Percentiles rank a stretch among this genome's conserved stretches.
Conservation (phyloP, 2,329 filamentous ascomycete species). For the Penicillium sp. region DNA sequence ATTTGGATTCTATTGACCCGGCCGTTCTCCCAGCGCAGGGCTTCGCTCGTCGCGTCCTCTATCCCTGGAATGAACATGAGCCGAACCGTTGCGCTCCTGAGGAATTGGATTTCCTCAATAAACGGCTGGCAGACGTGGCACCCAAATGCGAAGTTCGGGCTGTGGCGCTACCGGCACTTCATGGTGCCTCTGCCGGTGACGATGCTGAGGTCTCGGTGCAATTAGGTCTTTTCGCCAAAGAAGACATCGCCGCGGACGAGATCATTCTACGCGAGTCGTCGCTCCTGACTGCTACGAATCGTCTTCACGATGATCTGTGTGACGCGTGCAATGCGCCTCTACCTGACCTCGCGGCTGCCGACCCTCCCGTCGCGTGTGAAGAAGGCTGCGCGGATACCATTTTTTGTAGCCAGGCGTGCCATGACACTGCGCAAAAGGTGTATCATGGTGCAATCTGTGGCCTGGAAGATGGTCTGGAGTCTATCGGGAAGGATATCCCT, state of each 20-base stretch:
- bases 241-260: slow-evolving; percentile 75
- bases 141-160: slow-evolving; percentile 79
- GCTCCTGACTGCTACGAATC: slow-evolving; percentile 83
- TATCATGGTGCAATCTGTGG: slow-evolving; percentile 63
- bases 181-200: slow-evolving; percentile 32
- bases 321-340: slow-evolving; percentile 82
- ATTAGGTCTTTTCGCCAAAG: slow-evolving; percentile 84
- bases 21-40: slow-evolving; percentile 39
- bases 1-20: slow-evolving; percentile 27
- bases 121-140: slow-evolving; percentile 65
- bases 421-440: slow-evolving; percentile 52
- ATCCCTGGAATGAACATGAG: slow-evolving; percentile 64
- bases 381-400: slow-evolving; percentile 57
- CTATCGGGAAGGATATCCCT: slow-evolving; percentile 59
- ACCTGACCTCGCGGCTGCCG: slow-evolving; percentile 53
- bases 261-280: slow-evolving; percentile 79
- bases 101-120: slow-evolving; percentile 68
- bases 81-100: slow-evolving; percentile 57
- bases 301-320: slow-evolving; percentile 81
- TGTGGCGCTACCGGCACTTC: slow-evolving; percentile 71
- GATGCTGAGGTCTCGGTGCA: slow-evolving; percentile 59
- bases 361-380: slow-evolving; percentile 49
- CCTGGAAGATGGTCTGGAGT: slow-evolving; percentile 51
- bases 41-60: slow-evolving; percentile 54
- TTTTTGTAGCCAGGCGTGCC: slow-evolving; percentile 61